phyloP scores from a whole-genome alignment of 768 basidiomycete genomes.

The Lactarius evosmus region DNA sequence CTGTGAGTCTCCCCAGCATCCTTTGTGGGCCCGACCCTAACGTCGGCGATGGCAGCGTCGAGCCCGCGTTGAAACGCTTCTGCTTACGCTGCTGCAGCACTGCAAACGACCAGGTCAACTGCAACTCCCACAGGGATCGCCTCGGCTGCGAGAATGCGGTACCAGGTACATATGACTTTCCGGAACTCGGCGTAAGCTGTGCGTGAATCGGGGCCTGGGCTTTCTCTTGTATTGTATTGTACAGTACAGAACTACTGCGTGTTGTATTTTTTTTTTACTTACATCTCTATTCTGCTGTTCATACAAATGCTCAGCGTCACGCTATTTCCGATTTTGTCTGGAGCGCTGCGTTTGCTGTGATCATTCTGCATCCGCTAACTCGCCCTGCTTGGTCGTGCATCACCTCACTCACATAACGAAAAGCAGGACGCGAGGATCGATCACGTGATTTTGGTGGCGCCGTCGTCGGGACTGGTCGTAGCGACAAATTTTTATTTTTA shows the following conservation, averaged over 20 bases:
- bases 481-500: too few species aligned
- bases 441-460: background rate
- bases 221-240: background rate
- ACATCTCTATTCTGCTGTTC: constrained; percentile 16
- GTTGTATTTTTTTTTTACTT: background rate
- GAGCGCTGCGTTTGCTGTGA: too few species aligned
- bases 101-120: constrained; percentile 44
- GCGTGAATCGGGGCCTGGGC: constrained; percentile 29
- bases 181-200: constrained; percentile 36
- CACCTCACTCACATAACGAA: too few species aligned
- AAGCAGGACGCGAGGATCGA: too few species aligned
- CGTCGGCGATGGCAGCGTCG: constrained; percentile 37
- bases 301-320: constrained; percentile 2
- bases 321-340: background rate
- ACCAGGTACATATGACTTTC: constrained; percentile 48
- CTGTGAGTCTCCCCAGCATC: constrained; percentile 36
- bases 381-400: too few species aligned
- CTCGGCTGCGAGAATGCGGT: constrained; percentile 43
- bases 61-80: constrained; percentile 45
- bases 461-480: too few species aligned
- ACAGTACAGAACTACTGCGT: background rate
- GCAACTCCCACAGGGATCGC: constrained; percentile 50
- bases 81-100: constrained; percentile 47
- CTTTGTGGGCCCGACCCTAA: too few species aligned
- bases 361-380: too few species aligned